Percentiles rank a stretch among this genome's conserved stretches.
Conservation (phyloP, 2,329 filamentous ascomycete species). For the Aspergillus alliaceus region DNA sequence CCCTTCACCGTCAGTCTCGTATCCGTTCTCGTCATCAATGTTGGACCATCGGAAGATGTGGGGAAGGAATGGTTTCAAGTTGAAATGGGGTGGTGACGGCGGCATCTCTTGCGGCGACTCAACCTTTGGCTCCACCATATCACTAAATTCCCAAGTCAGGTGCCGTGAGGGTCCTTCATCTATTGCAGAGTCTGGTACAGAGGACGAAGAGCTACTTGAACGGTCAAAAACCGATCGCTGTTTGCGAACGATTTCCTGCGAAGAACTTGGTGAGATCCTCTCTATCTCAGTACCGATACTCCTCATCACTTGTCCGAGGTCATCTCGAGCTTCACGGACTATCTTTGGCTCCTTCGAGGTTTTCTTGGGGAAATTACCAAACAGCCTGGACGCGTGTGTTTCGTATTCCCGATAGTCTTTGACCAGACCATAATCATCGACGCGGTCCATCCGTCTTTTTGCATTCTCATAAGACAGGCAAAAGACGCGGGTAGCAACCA, state of each 20-base stretch:
- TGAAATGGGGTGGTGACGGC: constrained; percentile 23
- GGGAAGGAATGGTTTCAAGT: constrained; percentile 33
- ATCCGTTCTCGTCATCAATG: constrained; percentile 31
- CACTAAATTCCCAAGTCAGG: constrained; percentile 35
- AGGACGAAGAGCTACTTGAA: constrained; percentile 48
- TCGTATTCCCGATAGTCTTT: constrained; percentile 51
- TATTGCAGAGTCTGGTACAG: constrained; percentile 39
- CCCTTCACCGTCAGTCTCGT: constrained; percentile 36
- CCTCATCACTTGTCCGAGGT: constrained; percentile 33
- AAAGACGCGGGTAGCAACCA: constrained; percentile 42
- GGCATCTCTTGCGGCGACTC: constrained; percentile 37
- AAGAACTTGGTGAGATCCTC: constrained; percentile 43
- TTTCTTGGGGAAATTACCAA: constrained; percentile 40
- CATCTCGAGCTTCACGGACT: constrained; percentile 37
- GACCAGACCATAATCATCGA: constrained; percentile 40
- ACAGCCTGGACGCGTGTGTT: constrained; percentile 44
- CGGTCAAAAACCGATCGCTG: constrained; percentile 49
- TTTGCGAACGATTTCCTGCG: constrained; percentile 37
- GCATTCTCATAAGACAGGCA: constrained; percentile 45
- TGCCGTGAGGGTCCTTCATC: constrained; percentile 36
- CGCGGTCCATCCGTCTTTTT: constrained; percentile 39
- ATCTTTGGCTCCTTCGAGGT: constrained; percentile 24
- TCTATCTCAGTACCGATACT: constrained; percentile 45
- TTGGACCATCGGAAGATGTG: constrained; percentile 32
- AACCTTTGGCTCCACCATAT: constrained; percentile 26